These are phyloP conservation scores for Penicillium sp. DNA, from an alignment of 2,329 filamentous ascomycete genomes.

Conservation along the genomic window DNA sequence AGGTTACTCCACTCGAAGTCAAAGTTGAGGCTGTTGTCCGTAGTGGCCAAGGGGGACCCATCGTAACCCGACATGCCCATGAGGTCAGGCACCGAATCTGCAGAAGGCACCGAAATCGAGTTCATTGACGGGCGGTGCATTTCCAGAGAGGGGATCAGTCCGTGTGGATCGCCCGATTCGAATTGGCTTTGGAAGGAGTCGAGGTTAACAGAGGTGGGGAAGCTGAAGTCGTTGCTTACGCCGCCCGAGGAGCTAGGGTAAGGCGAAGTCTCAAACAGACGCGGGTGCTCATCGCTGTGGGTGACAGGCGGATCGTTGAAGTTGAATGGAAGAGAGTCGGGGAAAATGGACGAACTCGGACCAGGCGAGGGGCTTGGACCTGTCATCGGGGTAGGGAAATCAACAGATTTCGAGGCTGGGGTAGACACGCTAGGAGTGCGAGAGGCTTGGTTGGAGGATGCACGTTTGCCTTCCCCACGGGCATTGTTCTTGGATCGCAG, in stretches of 20 bases:
- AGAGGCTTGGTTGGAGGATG: constrained; percentile 45
- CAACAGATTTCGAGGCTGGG: constrained; percentile 56
- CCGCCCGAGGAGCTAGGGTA: constrained; percentile 13
- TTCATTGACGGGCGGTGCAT: constrained; percentile 28
- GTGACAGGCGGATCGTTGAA: constrained; percentile 29
- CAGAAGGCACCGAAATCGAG: constrained; percentile 21
- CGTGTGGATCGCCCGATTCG: constrained; percentile 27
- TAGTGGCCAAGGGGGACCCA: constrained; percentile 23
- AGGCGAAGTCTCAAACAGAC: constrained; percentile 23
- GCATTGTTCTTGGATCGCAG: constrained; percentile 90
- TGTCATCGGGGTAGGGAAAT: constrained; percentile 51
- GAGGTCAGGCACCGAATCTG: constrained; percentile 23
- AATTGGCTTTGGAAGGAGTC: constrained; percentile 31
- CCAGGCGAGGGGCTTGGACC: constrained; percentile 31
- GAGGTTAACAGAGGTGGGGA: constrained; percentile 26
- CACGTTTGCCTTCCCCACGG: constrained; percentile 53
- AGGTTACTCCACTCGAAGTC: constrained; percentile 28
- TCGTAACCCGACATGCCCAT: constrained; percentile 19
- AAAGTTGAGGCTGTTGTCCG: constrained; percentile 21
- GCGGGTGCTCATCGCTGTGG: constrained; percentile 25
- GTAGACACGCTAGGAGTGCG: constrained; percentile 55
- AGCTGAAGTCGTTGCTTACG: constrained; percentile 22
- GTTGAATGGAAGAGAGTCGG: constrained; percentile 18
- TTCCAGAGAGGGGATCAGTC: constrained; percentile 25
- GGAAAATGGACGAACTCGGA: constrained; percentile 11